Conservation (phyloP, 2,329 filamentous ascomycete species). For the Pseudogymnoascus sp. region DNA sequence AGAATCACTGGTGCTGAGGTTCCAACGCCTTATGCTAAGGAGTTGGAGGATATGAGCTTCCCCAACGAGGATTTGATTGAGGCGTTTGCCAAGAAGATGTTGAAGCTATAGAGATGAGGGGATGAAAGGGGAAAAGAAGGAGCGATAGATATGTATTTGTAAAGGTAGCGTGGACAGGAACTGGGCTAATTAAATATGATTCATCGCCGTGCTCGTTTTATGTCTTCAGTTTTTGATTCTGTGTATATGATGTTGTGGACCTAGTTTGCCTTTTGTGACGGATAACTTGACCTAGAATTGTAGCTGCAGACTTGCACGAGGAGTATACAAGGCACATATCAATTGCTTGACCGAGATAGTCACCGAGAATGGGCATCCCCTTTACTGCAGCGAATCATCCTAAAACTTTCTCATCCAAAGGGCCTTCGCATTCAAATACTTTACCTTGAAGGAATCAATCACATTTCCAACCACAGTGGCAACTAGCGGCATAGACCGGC, state of each 20-base stretch:
- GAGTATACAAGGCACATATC: background rate
- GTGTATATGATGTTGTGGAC: background rate
- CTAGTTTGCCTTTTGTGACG: background rate
- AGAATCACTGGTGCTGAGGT: conserved; percentile 95
- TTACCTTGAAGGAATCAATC: background rate
- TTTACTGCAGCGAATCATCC: background rate
- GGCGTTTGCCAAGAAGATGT: conserved; percentile 79
- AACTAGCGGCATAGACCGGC: background rate
- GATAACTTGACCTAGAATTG: background rate
- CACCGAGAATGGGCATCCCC: background rate
- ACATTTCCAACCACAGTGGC: background rate
- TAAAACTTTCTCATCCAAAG: background rate
- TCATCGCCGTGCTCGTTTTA: background rate
- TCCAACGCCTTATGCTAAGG: conserved; percentile 87
- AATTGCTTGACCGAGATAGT: background rate
- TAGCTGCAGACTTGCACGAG: background rate
- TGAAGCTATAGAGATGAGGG: conserved; percentile 54
- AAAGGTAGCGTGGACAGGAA: conserved; percentile 8
- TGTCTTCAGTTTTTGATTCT: background rate
- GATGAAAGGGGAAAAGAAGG: background rate
- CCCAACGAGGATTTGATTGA: conserved; percentile 83
- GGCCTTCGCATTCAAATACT: background rate
- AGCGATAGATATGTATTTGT: conserved; percentile 7
- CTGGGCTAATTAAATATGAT: conserved; percentile 7
- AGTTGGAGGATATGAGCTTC: conserved; percentile 92